Conservation (phyloP, 176 grass and related monocot genomes). For the Lolium perenne region DNA sequence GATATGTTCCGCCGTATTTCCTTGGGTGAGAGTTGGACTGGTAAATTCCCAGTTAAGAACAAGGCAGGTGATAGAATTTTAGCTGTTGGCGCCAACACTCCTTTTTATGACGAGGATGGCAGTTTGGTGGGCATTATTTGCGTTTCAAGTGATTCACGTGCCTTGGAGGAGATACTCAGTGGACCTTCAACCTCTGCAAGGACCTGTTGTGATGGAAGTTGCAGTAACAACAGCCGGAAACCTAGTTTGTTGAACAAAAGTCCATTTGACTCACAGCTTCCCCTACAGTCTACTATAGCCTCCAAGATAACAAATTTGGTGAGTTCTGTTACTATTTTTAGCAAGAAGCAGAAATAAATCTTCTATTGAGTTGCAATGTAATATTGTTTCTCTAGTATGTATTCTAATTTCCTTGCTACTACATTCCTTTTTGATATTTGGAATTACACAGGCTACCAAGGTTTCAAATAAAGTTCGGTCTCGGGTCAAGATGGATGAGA, state of each 20-base stretch:
- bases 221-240: slow-evolving; percentile 55
- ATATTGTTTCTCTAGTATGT: slow-evolving; percentile 36
- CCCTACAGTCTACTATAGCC: slow-evolving; percentile 76
- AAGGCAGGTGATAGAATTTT: slow-evolving; percentile 73
- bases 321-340: slow-evolving; percentile 46
- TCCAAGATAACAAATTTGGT: slow-evolving; percentile 94
- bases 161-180: slow-evolving; percentile 61
- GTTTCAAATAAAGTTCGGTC: slow-evolving; percentile 98
- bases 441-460: slow-evolving; percentile 90
- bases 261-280: slow-evolving; percentile 61
- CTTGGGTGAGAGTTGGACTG: slow-evolving; percentile 85
- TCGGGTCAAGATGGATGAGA: slow-evolving; percentile 66
- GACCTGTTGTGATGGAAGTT: slow-evolving; percentile 43
- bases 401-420: slow-evolving; percentile 45
- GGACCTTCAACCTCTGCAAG: slow-evolving; percentile 59
- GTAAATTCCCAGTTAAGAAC: slow-evolving; percentile 85
- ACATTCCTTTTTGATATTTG: slow-evolving; percentile 69
- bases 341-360: slow-evolving; percentile 14
- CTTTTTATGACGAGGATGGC: slow-evolving; percentile 91
- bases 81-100: slow-evolving; percentile 77
- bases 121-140: slow-evolving; percentile 89
- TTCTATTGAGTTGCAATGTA: slow-evolving; percentile 8
- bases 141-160: slow-evolving; percentile 70
- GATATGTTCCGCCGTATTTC: slow-evolving; percentile 66
- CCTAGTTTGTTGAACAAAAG: slow-evolving; percentile 56